phyloP scores from a whole-genome alignment of 257 asterid species.

The Gardenia jasminoides region DNA sequence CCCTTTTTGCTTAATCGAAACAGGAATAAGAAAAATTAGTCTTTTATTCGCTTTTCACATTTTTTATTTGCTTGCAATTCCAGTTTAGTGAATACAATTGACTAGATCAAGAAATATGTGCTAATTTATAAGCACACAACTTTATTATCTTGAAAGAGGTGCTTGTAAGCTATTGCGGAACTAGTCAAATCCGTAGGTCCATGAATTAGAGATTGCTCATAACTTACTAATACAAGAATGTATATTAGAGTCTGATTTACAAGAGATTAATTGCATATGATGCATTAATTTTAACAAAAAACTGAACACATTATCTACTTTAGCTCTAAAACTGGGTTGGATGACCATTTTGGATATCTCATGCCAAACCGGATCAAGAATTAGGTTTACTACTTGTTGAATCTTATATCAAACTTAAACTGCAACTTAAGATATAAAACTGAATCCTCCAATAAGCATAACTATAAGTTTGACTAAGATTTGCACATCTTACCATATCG shows the following conservation, averaged over 20 bases:
- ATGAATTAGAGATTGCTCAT: too few species aligned
- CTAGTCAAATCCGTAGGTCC: too few species aligned
- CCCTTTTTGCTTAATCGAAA: background rate
- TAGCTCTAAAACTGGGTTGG: background rate
- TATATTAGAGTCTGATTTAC: background rate
- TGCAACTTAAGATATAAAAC: background rate
- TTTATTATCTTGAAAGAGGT: background rate
- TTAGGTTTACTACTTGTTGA: background rate
- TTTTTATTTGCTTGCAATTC: background rate
- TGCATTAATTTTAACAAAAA: background rate
- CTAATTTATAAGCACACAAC: background rate
- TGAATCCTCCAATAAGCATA: background rate
- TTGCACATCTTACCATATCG: conserved; percentile 2
- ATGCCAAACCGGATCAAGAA: background rate
- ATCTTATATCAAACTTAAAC: background rate
- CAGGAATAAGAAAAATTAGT: background rate
- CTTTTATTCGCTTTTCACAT: background rate
- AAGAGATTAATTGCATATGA: background rate
- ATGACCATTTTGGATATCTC: background rate
- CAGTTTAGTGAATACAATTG: background rate
- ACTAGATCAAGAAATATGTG: too few species aligned
- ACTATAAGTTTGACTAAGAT: conserved; percentile 21
- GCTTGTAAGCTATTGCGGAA: background rate
- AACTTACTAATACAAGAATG: background rate
- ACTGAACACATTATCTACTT: background rate